A percentile compares a stretch with the other conserved stretches of the same genome.
These are phyloP conservation scores for Scytalidium lignicola DNA, from an alignment of 2,329 filamentous ascomycete genomes.

Conservation along the genomic window DNA sequence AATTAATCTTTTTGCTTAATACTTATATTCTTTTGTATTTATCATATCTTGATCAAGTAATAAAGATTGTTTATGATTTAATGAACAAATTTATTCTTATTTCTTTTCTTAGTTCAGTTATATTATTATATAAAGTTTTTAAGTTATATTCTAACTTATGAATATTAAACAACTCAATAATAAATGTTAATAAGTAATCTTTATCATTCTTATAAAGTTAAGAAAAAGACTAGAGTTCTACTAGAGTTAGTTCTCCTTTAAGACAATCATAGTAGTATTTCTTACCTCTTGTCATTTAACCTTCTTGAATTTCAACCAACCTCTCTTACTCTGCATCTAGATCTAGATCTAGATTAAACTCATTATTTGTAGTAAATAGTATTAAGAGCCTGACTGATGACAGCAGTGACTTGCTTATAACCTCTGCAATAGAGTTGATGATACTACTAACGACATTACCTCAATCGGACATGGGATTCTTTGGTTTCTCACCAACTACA, in stretches of 20 bases:
- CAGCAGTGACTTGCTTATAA: slow-evolving; percentile 51
- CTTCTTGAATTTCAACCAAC: slow-evolving; percentile 20
- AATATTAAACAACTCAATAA: slow-evolving; percentile 25
- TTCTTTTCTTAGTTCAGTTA: slow-evolving; percentile 69
- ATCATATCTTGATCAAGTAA: slow-evolving; percentile 71
- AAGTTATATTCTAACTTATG: slow-evolving; percentile 21
- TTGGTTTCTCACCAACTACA: slow-evolving; percentile 18
- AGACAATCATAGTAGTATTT: slow-evolving; percentile 24
- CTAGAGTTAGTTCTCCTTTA: slow-evolving; percentile 15
- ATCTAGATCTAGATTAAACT: slow-evolving; percentile 33
- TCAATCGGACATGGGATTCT: slow-evolving; percentile 40
- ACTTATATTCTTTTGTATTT: slow-evolving; percentile 65
- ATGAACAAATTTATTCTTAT: slow-evolving; percentile 97
- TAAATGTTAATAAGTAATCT: slow-evolving; percentile 23
- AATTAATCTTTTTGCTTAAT: slow-evolving; percentile 60
- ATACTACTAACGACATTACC: slow-evolving; percentile 72
- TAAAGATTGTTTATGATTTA: slow-evolving; percentile 84
- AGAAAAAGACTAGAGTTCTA: slow-evolving; percentile 20
- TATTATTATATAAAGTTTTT: slow-evolving; percentile 14
- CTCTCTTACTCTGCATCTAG: slow-evolving; percentile 12
- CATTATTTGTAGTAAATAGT: slow-evolving; percentile 43
- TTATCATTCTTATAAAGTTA: slow-evolving; percentile 18
- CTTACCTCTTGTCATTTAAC: slow-evolving; percentile 19
- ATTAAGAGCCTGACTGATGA: no score
- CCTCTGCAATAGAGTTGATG: slow-evolving; percentile 52